These are phyloP conservation scores for Kwoniella pini DNA, from an alignment of 768 basidiomycete species.

Conservation along the genomic window DNA sequence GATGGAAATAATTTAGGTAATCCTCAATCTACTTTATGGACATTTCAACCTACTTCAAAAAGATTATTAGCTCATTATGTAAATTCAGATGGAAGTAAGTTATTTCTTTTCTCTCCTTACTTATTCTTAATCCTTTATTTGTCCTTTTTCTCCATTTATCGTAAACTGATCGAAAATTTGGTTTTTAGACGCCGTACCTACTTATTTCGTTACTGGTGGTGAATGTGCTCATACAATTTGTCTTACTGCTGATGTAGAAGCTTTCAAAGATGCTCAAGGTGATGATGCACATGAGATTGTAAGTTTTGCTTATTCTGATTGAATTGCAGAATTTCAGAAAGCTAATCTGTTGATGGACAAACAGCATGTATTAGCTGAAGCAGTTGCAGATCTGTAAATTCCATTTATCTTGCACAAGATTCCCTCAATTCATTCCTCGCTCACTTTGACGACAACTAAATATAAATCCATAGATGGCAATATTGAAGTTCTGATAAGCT, in stretches of 20 bases:
- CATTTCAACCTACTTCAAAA: constrained; percentile 1
- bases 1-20: background rate
- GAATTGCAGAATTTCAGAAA: background rate
- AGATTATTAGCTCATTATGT: constrained; percentile 18
- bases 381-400: constrained; percentile 16
- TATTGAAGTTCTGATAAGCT: too few relatives aligned
- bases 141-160: background rate
- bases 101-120: background rate
- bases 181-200: constrained; percentile 31
- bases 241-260: constrained; percentile 29
- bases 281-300: constrained; percentile 30
- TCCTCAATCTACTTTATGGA: constrained; percentile 21
- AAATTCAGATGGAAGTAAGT: constrained; percentile 25
- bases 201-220: constrained; percentile 40
- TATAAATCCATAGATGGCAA: background rate
- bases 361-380: constrained; percentile 19
- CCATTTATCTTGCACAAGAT: too few relatives aligned
- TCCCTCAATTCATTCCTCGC: too few relatives aligned
- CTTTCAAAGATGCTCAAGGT: constrained; percentile 28
- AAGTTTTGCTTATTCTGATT: constrained; percentile 8
- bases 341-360: background rate
- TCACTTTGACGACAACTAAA: too few relatives aligned
- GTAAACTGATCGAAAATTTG: too few relatives aligned
- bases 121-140: background rate
- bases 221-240: constrained; percentile 37